Percentiles rank a stretch among this genome's conserved stretches.
These are phyloP conservation scores for Pseudopyricularia javanii DNA, from an alignment of 2,329 filamentous ascomycete genomes.

Conservation along the genomic window DNA sequence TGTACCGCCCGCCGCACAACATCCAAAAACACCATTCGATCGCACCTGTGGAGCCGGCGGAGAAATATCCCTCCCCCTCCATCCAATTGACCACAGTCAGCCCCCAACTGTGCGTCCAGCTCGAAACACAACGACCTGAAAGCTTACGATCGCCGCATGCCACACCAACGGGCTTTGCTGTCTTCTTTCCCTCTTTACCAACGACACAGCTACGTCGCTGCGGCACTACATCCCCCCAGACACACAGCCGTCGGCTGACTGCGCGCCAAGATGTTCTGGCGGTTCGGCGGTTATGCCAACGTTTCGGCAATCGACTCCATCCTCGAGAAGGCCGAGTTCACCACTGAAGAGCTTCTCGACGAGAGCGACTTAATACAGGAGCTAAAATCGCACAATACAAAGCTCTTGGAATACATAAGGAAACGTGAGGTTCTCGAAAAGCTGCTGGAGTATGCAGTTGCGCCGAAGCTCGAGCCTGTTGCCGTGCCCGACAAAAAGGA, in stretches of 20 bases:
- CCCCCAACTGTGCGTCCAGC: conserved; percentile 1
- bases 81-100: background rate
- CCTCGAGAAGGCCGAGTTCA: conserved; percentile 92
- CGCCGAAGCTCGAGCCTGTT: conserved; percentile 53
- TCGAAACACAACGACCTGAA: background rate
- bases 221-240: background rate
- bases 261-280: conserved; percentile 85
- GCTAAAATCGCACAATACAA: conserved; percentile 95
- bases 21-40: background rate
- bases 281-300: conserved; percentile 97
- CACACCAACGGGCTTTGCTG: background rate
- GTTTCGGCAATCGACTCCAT: conserved; percentile 93
- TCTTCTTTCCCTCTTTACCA: background rate
- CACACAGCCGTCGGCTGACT: background rate
- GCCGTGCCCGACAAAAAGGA: conserved; percentile 38
- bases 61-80: background rate
- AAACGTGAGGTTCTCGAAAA: conserved; percentile 75
- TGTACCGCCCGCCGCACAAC: background rate
- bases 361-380: conserved; percentile 95
- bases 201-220: background rate
- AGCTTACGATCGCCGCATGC: conserved; percentile 1
- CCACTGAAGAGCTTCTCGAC: conserved; percentile 88
- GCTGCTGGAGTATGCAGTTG: conserved; percentile 83
- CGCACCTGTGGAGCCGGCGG: conserved; percentile 1
- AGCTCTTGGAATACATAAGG: conserved; percentile 90